Conservation (phyloP, 2,329 filamentous ascomycete genomes). For the Scedosporium minutisporum region DNA sequence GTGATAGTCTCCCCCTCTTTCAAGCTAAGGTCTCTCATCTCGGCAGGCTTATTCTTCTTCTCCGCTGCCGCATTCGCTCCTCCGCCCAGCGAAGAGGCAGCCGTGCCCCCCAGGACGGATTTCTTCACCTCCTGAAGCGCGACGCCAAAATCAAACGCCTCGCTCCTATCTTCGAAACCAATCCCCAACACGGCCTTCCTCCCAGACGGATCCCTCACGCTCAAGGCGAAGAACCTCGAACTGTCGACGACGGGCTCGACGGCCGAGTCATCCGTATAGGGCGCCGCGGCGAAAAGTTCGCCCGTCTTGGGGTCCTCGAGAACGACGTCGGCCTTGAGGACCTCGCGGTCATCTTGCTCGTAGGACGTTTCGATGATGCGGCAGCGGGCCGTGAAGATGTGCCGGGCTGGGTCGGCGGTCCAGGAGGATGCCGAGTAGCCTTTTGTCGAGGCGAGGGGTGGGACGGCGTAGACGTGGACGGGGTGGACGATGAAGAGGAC, state of each 20-base stretch:
- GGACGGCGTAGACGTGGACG: conserved; percentile 83
- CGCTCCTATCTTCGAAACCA: conserved; percentile 77
- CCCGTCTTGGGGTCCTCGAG: conserved; percentile 67
- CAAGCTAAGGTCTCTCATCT: conserved; percentile 69
- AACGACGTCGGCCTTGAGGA: conserved; percentile 62
- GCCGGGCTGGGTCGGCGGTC: conserved; percentile 60
- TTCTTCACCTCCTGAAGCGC: conserved; percentile 69
- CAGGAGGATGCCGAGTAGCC: conserved; percentile 71
- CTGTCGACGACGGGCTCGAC: conserved; percentile 75
- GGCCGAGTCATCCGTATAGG: conserved; percentile 55
- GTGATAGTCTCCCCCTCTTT: conserved; percentile 88
- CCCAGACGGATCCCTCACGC: conserved; percentile 65
- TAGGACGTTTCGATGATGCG: conserved; percentile 69
- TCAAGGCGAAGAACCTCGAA: conserved; percentile 73
- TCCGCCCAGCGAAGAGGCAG: conserved; percentile 24
- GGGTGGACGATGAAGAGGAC: conserved; percentile 66
- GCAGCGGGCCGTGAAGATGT: conserved; percentile 79
- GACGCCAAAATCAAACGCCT: conserved; percentile 79
- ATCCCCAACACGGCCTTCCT: conserved; percentile 73
- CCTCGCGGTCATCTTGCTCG: conserved; percentile 32
- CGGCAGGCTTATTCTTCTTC: conserved; percentile 25
- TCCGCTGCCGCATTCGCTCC: conserved; percentile 23
- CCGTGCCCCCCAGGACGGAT: conserved; percentile 50
- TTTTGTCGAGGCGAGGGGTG: conserved; percentile 65
- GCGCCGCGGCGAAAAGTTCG: conserved; percentile 73